Base-by-base conservation (phyloP, 1,284 basidiomycete genomes). In the Omphalotus olearius region DNA sequence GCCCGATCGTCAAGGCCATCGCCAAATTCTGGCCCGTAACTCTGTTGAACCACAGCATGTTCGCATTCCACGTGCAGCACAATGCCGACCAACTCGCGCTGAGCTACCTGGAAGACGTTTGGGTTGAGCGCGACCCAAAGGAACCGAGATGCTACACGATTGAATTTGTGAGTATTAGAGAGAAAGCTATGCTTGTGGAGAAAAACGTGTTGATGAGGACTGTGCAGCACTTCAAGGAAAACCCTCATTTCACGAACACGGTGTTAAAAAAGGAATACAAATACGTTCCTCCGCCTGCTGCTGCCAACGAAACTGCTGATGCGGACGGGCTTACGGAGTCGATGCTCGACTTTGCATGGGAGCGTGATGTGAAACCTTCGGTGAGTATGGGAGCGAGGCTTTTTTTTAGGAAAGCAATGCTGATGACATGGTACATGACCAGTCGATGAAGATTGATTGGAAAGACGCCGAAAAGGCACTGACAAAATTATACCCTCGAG, bases 221-320 rank as follows among this genome's bases (percentile, higher is more conserved):
- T 45, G 16, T 47, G 41, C 58, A 91, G 88, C 63, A 87, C 63
- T 92, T 91, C 75, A 88, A 86, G 65, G 78, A 88, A 62, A 92
- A 92, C 70, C 86, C 87, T 17, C 88, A 80, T 70, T 92, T 92
- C 70, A 71, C 72, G 18, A 82, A 92, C 67, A 71, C 71, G 46
- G 77, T 90, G 36, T 67, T 92, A 62, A 88, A 79, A 66, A 92
- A 92, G 70, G 85, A 83, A 65, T 92, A 82, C 74, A 85, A 83
- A 65, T 87, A 81, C 64, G 65, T 78, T 16, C 71, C 80, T n/a
- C 74, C 80, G 3, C 70, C 79, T 26, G 72, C 73, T 16, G 74
- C 76, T 45, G 71, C 72, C 20, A 66, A 70, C 36, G 82, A 88
- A 51, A 74, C 72, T 60, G 70, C 85, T 1, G 87, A 88, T 60